Base-by-base conservation (phyloP, 2,329 filamentous ascomycete species). In the Graphilbum fragrans region DNA sequence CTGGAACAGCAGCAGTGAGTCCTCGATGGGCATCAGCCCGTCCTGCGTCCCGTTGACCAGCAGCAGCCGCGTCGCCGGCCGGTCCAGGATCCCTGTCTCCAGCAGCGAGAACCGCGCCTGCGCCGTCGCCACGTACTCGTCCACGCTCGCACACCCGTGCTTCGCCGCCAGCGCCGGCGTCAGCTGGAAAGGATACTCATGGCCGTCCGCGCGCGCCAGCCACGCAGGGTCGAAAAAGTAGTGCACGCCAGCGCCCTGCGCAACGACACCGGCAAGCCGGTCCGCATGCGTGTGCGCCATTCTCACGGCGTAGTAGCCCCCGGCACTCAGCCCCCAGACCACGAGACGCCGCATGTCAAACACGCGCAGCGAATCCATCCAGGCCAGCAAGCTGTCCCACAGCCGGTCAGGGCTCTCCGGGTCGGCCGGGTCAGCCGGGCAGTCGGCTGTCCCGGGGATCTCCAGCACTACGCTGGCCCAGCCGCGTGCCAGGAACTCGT, bases 361-460 rank as follows among this genome's bases (percentile, higher is more conserved):
- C 58, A 37, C 34, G 6, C 7, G 27, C 38, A 72, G 59, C 3
- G 53, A 43, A 2, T 53, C 58, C 64, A 80, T 62, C 70, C 77
- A 83, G 27, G 69, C 68, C 4, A 84, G 57, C 23, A 83, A 59
- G 45, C 72, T 77, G 23, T 67, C 67, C 69, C 75, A 80, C 32
- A 82, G 57, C 3, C 80, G 65, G 51, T 84, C 80, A 0, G 74
- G 63, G 2, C 67, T 68, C 4, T 59, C 56, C 1, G 79, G 71
- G 52, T 84, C 80, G 1, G 65, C 62, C 23, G 74, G 64, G 47
- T 79, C 74, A 1, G 78, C 74, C 0, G 79, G 79, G 45, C 72
- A 82, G 54, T 84, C 79, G 5, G 75, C 79, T 4, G 77, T 81
- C 0, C 77, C 78, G 0, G 77, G 77, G 42, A 81, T 79, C 56